A percentile compares a stretch with the other conserved stretches of the same genome.
These are phyloP conservation scores for Cryptococcus sp. DNA, from an alignment of 1,284 basidiomycete species.

Conservation along the genomic window DNA sequence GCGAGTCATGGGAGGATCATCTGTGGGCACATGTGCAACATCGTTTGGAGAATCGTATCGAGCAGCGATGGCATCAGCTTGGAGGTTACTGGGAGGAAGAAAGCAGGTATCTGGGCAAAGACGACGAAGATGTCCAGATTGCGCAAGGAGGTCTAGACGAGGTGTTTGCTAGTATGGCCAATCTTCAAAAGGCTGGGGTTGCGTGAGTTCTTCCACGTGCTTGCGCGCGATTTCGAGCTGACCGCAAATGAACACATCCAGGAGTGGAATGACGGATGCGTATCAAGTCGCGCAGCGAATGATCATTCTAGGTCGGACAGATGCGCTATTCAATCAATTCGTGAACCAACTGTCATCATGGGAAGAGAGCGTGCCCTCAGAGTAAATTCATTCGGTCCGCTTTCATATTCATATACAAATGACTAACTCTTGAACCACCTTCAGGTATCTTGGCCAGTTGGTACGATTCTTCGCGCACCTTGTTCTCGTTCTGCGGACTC, in stretches of 20 bases:
- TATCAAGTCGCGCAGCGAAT: constrained; percentile 71
- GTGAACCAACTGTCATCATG: constrained; percentile 60
- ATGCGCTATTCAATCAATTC: constrained; percentile 70
- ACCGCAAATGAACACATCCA: constrained; percentile 36
- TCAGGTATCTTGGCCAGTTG: constrained; percentile 50
- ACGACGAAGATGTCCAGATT: constrained; percentile 37
- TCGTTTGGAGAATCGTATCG: constrained; percentile 67
- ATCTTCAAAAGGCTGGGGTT: constrained; percentile 37
- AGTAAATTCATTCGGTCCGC: constrained; percentile 58
- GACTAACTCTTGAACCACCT: neutral
- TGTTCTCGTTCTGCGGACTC: constrained; percentile 84
- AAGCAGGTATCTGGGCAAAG: constrained; percentile 25
- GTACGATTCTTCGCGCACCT: constrained; percentile 92
- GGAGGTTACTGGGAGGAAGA: constrained; percentile 53
- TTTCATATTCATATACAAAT: neutral
- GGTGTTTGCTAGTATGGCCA: constrained; percentile 46
- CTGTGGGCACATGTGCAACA: constrained; percentile 89
- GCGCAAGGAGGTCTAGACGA: constrained; percentile 44
- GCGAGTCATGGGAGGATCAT: constrained; percentile 89
- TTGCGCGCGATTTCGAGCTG: neutral
- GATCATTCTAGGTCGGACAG: constrained; percentile 75
- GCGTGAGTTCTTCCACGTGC: constrained; percentile 33
- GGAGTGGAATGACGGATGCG: constrained; percentile 71
- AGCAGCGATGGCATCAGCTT: constrained; percentile 45
- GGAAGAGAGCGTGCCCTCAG: constrained; percentile 57